Evolutionary conservation across 768 basidiomycete genomes (phyloP), one percentile per base, ranked within the genome.

Genomic region (Galerina sulciceps): DNA sequence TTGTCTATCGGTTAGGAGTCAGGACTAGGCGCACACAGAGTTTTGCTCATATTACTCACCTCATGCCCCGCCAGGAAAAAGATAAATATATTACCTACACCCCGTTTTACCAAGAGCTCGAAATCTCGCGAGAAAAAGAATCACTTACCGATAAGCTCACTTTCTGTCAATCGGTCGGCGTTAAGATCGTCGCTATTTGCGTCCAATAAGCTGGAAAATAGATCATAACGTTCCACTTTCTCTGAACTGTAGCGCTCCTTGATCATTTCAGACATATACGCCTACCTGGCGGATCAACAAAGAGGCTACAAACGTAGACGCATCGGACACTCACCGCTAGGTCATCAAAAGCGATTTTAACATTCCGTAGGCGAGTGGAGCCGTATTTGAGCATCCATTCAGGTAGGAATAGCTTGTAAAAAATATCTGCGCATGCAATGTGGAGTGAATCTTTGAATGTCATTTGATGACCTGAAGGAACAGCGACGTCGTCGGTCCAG

Each of bases 41-140:
- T 76, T 65, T 71, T 55, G 74, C 68, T 4, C 70, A 71, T n/a
- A 72, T 69, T 11, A n/a, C 40, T 23, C 36, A 82, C 81, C 74
- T 85, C 85, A 58, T 85, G 82, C 14, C 86, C 85, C 31, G 86
- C 86, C 13, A 86, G 64, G 15, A 86, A 64, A 50, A 79, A 79
- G n/a, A 80, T 75, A 41, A 74, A 80, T 26, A 77, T 72, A 57
- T 80, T 79, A 6, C 77, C 78, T 73, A 36, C 26, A 5, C 44
- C 53, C 10, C 13, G 10, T 10, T 37, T 40, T 4, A 35, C 9
- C 17, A 10, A 40, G 20, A 10, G 17, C 6, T 15, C 17, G 13
- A 8, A 14, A 42, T 45, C 2, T 17, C 35, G 6, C 4, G 13
- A 36, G 15, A 13, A 37, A 18, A 38, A 9, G 20, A 8, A 4